Base-by-base conservation (phyloP, 306 rosid genomes). In the Delonix regia region DNA sequence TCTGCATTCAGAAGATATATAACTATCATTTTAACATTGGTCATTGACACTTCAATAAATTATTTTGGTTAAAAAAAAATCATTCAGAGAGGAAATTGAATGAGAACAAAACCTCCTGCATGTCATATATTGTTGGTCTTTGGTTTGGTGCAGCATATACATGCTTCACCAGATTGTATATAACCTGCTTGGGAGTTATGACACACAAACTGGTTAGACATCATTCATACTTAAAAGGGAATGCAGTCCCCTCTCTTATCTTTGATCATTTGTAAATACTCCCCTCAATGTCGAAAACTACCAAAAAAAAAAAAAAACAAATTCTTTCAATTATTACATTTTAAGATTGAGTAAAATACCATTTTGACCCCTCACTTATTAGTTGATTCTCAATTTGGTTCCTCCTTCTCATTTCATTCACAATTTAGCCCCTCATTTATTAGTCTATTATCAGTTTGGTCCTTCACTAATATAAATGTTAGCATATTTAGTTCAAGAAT, bases 61-160 rank as follows among this genome's bases (percentile, higher is more conserved):
- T 30, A 12, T 27, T 65, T 4, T 5, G 6, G 9, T n/a, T n/a
- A 38, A 21, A 25, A 36, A 49, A 22, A 52, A 59, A 47, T 18
- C 14, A 48, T 63, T 3, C 4, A 21, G 53, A 36, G 51, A 52
- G 64, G 48, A 75, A 53, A 57, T 44, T 49, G 45, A 27, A 60
- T 45, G 73, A 78, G 45, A 79, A 60, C 77, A 80, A 71, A 39
- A 95, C 98, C 97, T 96, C 98, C 71, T 89, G 84, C 94, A 93
- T 91, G 83, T 83, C 88, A 67, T 82, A 69, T 79, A 96, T 91
- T 56, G 82, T 79, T 80, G 90, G 82, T 24, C 60, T 78, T 90
- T 93, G 99, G 85, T 88, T 93, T 47, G 99, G 99, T 63, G 99
- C 93, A 73, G 99, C 88, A 80, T 81, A 88, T 75, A 59, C 84